phyloP scores from a whole-genome alignment of 257 asterid genomes.

The Rhazya stricta region DNA sequence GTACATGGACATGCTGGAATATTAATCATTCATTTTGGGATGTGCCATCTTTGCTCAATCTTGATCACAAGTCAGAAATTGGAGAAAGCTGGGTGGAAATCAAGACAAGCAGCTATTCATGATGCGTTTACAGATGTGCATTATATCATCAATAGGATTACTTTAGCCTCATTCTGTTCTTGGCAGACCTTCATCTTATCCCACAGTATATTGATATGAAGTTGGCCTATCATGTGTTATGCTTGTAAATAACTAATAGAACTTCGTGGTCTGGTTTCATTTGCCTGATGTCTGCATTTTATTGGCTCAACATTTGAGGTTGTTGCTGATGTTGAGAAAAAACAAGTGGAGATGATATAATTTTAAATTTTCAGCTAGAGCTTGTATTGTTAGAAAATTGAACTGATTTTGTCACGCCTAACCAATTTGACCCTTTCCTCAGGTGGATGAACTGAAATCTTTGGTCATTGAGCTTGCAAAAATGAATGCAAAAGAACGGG shows the following conservation, averaged over 20 bases:
- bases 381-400: neutral
- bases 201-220: neutral
- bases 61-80: neutral
- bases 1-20: neutral
- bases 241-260: neutral
- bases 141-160: neutral
- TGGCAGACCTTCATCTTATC: neutral
- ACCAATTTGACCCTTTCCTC: slow-evolving; percentile 13
- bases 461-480: slow-evolving; percentile 64
- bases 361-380: neutral
- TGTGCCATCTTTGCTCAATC: neutral
- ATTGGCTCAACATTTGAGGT: neutral
- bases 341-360: neutral
- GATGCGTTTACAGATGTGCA: neutral
- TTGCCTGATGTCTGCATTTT: neutral
- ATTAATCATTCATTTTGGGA: neutral
- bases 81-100: neutral
- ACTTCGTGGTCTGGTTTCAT: neutral
- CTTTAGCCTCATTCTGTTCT: neutral
- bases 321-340: neutral
- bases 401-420: neutral
- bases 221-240: neutral
- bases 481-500: slow-evolving; percentile 61
- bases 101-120: neutral
- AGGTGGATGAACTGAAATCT: slow-evolving; percentile 67